Evolutionary conservation across 1,139 yeast species (phyloP).

Genomic region (Saccharomycopsis crataegensis): DNA sequence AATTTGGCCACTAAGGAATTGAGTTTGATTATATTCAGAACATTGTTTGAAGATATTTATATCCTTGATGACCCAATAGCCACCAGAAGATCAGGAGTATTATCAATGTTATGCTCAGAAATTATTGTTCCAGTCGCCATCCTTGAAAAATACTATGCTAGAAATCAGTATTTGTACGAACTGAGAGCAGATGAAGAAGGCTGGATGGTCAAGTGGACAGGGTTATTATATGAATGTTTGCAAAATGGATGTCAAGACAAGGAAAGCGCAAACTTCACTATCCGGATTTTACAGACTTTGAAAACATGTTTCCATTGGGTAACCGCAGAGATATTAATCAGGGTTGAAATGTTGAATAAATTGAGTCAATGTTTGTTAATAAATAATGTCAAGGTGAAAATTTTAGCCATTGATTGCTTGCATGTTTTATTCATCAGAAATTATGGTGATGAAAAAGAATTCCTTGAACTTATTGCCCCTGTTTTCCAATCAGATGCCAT

Average conservation of each 20-base stretch:
- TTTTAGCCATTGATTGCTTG: conserved; percentile 83
- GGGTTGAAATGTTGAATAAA: conserved; percentile 61
- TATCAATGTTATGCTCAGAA: conserved; percentile 78
- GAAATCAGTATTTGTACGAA: conserved; percentile 51
- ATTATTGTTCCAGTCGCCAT: conserved; percentile 67
- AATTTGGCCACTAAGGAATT: conserved; percentile 63
- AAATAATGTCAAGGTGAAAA: conserved; percentile 58
- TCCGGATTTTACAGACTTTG: conserved; percentile 70
- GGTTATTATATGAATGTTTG: conserved; percentile 49
- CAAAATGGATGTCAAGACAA: conserved; percentile 30
- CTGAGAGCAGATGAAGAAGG: conserved; percentile 69
- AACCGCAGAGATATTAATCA: conserved; percentile 63
- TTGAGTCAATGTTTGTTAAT: conserved; percentile 58
- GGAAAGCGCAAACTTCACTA: conserved; percentile 38
- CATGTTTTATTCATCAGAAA: conserved; percentile 81
- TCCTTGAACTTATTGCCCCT: conserved; percentile 70
- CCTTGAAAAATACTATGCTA: conserved; percentile 61
- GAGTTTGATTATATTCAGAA: conserved; percentile 68
- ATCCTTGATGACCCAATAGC: conserved; percentile 88
- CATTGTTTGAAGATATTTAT: conserved; percentile 91
- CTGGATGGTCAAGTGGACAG: conserved; percentile 80
- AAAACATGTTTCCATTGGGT: conserved; percentile 93
- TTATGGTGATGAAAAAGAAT: conserved; percentile 65
- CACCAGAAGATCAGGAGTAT: conserved; percentile 65
- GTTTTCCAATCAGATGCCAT: conserved; percentile 73